A percentile compares a stretch with the other conserved stretches of the same genome.
Conservation (phyloP, 2,329 filamentous ascomycete species). For the Colletotrichum navitas region DNA sequence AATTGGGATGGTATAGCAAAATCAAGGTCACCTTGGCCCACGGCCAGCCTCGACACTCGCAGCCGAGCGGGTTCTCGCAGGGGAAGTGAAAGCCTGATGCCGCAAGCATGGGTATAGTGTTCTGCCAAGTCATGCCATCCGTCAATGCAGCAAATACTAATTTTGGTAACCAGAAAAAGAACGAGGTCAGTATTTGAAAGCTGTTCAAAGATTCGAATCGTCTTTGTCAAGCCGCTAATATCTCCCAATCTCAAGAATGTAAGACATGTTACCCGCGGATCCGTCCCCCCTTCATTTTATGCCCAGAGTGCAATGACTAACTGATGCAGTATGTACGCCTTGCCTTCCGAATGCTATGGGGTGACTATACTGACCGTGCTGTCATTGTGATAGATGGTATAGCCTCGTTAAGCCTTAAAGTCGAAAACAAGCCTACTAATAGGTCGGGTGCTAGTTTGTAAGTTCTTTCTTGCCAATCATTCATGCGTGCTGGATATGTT, state of each 20-base stretch:
- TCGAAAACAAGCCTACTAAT: background rate
- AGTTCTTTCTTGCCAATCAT: background rate
- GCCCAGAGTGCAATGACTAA: too few relatives aligned
- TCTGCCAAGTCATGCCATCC: background rate
- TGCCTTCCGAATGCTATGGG: background rate
- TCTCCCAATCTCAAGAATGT: background rate
- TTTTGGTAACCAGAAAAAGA: background rate
- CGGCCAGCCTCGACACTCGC: background rate
- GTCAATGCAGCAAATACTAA: background rate
- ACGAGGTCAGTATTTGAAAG: background rate
- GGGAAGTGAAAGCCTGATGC: background rate
- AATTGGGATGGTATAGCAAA: background rate
- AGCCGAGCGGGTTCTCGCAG: background rate
- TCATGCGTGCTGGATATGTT: background rate
- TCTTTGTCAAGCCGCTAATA: background rate
- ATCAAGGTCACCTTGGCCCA: background rate
- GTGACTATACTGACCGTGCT: background rate
- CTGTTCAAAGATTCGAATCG: background rate
- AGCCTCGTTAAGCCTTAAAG: background rate
- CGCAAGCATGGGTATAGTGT: background rate
- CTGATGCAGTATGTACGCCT: background rate
- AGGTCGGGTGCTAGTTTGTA: background rate
- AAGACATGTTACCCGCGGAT: accelerated
- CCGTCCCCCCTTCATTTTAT: background rate
- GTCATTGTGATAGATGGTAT: background rate